Percentiles rank a stretch among this genome's conserved stretches.
Conservation (phyloP, 306 rosid species). For the Biancaea sappan region DNA sequence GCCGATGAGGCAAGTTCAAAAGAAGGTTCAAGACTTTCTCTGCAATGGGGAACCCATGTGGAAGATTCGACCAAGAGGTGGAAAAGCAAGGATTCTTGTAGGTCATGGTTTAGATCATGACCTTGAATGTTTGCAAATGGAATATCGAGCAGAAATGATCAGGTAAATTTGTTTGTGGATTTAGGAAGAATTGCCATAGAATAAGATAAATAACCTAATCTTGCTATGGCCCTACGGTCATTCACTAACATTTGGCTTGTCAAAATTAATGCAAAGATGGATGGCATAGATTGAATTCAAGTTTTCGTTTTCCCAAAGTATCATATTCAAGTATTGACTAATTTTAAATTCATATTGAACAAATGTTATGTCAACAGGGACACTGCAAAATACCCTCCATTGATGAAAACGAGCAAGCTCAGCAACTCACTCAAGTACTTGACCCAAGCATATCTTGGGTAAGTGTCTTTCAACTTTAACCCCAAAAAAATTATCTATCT, state of each 20-base stretch:
- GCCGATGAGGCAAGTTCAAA: slow-evolving; percentile 69
- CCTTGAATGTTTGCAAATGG: slow-evolving; percentile 75
- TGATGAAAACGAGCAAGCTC: slow-evolving; percentile 96
- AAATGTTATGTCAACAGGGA: slow-evolving; percentile 55
- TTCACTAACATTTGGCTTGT: too few species aligned
- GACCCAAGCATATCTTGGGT: slow-evolving; percentile 89
- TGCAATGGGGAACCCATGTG: slow-evolving; percentile 89
- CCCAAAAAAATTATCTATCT: not conserved
- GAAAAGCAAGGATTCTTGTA: slow-evolving; percentile 80
- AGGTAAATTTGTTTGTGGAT: slow-evolving; percentile 47
- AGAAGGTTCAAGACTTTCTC: slow-evolving; percentile 83
- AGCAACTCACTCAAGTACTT: slow-evolving; percentile 92
- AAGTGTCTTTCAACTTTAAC: slow-evolving; percentile 35
- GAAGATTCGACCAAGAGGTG: slow-evolving; percentile 69
- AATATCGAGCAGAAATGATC: slow-evolving; percentile 61
- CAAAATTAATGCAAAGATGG: not conserved
- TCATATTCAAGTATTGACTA: not conserved
- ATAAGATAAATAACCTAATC: not conserved
- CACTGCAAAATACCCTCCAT: slow-evolving; percentile 92
- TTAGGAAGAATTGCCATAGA: not conserved
- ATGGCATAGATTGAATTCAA: not conserved
- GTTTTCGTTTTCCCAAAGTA: not conserved
- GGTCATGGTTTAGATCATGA: slow-evolving; percentile 89
- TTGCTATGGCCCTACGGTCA: too few species aligned
- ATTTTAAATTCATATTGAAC: not conserved